These are phyloP conservation scores for Penicillium occitanis DNA, from an alignment of 2,329 filamentous ascomycete species.

Conservation along the genomic window DNA sequence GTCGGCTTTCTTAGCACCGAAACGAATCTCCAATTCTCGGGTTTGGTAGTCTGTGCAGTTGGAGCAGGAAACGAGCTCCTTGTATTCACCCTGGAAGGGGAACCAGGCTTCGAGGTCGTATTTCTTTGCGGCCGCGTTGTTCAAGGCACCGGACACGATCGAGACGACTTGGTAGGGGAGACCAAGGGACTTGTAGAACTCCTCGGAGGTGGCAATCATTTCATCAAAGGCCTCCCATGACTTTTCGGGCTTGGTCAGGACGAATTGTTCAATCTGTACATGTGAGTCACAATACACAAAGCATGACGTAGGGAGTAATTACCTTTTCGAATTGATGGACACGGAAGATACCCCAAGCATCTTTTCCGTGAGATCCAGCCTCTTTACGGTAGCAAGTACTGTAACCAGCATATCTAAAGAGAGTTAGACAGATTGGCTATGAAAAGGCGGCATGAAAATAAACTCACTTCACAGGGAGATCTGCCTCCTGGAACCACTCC, in stretches of 20 bases:
- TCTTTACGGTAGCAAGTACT: slow-evolving; percentile 95
- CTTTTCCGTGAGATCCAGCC: slow-evolving; percentile 84
- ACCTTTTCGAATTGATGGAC: slow-evolving; percentile 98
- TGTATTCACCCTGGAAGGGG: slow-evolving; percentile 95
- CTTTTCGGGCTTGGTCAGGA: slow-evolving; percentile 79
- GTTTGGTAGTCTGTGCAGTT: slow-evolving; percentile 99
- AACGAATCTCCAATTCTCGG: slow-evolving; percentile 87
- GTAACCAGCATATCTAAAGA: slow-evolving; percentile 71
- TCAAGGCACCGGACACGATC: slow-evolving; percentile 94
- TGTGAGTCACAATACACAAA: not conserved
- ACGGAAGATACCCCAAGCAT: slow-evolving; percentile 97
- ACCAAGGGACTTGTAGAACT: slow-evolving; percentile 88
- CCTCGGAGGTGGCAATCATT: slow-evolving; percentile 88
- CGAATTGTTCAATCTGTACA: slow-evolving; percentile 69
- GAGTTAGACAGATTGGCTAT: slow-evolving; percentile 1
- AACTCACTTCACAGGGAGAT: slow-evolving; percentile 81
- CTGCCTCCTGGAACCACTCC: slow-evolving; percentile 83
- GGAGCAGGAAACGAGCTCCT: slow-evolving; percentile 94
- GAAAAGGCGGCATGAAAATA: not conserved
- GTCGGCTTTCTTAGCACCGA: slow-evolving; percentile 80
- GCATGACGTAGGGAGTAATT: slow-evolving; percentile 17
- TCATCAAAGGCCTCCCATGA: slow-evolving; percentile 91
- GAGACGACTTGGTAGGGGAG: slow-evolving; percentile 89
- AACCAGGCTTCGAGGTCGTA: slow-evolving; percentile 97
- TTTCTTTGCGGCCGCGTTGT: slow-evolving; percentile 88